phyloP scores from a whole-genome alignment of 352 stramenopile species.

The Pythium volutum region DNA sequence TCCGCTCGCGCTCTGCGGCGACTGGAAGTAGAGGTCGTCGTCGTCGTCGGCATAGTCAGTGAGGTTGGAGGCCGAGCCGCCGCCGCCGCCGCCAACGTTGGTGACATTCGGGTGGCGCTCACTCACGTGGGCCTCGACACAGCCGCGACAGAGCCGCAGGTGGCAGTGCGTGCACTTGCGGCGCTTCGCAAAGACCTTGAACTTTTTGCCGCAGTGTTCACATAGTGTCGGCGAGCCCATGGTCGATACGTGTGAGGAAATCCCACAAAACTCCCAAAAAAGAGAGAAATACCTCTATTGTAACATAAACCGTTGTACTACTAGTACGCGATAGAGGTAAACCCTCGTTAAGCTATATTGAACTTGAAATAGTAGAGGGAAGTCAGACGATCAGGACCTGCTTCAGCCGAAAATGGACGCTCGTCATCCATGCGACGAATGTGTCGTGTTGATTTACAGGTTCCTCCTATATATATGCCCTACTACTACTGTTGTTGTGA shows the following conservation, averaged over 20 bases:
- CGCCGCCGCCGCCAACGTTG: background rate
- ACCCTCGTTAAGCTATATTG: background rate
- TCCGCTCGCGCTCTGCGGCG: conserved; percentile 23
- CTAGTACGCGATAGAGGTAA: background rate
- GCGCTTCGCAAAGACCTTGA: conserved; percentile 70
- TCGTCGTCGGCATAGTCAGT: conserved; percentile 23
- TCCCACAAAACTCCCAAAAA: background rate
- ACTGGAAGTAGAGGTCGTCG: conserved; percentile 57
- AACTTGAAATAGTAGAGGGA: background rate
- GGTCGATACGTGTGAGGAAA: background rate
- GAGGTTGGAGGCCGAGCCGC: conserved; percentile 15
- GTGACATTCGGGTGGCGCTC: conserved; percentile 40
- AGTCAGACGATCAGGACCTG: background rate
- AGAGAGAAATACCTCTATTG: background rate
- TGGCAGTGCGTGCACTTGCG: conserved; percentile 72
- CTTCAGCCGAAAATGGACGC: background rate
- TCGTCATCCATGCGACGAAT: too few species aligned
- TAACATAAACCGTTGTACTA: background rate
- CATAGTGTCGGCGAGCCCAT: conserved; percentile 49
- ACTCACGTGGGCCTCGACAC: conserved; percentile 42
- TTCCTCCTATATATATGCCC: too few species aligned
- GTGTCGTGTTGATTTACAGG: too few species aligned
- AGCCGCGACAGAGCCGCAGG: conserved; percentile 54
- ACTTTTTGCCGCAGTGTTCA: conserved; percentile 70
- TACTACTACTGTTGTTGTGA: too few species aligned